phyloP scores from a whole-genome alignment of 2,329 filamentous ascomycete genomes.

The Bipolaris zeicola region DNA sequence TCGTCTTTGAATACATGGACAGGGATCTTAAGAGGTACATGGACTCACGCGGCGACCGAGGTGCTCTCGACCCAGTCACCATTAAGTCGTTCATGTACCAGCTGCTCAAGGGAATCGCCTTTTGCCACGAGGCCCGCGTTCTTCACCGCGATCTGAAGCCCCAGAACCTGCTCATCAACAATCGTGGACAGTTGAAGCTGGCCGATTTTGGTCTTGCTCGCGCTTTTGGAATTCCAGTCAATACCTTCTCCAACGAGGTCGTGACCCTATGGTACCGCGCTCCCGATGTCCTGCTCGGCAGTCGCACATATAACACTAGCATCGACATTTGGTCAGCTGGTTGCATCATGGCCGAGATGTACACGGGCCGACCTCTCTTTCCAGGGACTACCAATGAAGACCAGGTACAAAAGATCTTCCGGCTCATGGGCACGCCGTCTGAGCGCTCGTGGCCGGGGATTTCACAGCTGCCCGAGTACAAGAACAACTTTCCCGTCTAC shows the following conservation, averaged over 20 bases:
- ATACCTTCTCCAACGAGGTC: slow-evolving; percentile 97
- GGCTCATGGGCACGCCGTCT: slow-evolving; percentile 96
- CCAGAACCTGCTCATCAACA: slow-evolving; percentile 95
- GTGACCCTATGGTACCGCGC: slow-evolving; percentile 98
- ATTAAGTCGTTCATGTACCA: slow-evolving; percentile 99
- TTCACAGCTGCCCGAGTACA: slow-evolving; percentile 95
- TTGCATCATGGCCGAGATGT: slow-evolving; percentile 99
- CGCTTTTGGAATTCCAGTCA: slow-evolving; percentile 95
- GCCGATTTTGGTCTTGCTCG: slow-evolving; percentile 93
- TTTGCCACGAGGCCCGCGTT: slow-evolving; percentile 96
- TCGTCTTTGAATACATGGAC: slow-evolving; percentile 99
- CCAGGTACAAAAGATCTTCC: slow-evolving; percentile 95
- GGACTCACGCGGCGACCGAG: slow-evolving; percentile 89
- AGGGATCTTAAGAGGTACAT: slow-evolving; percentile 98
- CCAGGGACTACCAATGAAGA: slow-evolving; percentile 98
- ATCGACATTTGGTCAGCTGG: slow-evolving; percentile 99
- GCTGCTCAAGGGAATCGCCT: slow-evolving; percentile 91
- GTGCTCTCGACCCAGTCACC: slow-evolving; percentile 82
- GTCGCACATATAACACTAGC: slow-evolving; percentile 97
- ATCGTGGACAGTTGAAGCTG: slow-evolving; percentile 85
- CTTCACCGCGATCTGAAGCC: slow-evolving; percentile 95
- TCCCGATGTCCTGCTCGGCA: slow-evolving; percentile 91
- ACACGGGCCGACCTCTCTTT: slow-evolving; percentile 92
- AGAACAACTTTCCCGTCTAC: slow-evolving; percentile 91
- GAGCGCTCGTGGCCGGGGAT: slow-evolving; percentile 97